A percentile compares a stretch with the other conserved stretches of the same genome.
Evolutionary conservation across 371 early-diverging fungal species (phyloP).

Genomic region (Chytridium lagenaria): DNA sequence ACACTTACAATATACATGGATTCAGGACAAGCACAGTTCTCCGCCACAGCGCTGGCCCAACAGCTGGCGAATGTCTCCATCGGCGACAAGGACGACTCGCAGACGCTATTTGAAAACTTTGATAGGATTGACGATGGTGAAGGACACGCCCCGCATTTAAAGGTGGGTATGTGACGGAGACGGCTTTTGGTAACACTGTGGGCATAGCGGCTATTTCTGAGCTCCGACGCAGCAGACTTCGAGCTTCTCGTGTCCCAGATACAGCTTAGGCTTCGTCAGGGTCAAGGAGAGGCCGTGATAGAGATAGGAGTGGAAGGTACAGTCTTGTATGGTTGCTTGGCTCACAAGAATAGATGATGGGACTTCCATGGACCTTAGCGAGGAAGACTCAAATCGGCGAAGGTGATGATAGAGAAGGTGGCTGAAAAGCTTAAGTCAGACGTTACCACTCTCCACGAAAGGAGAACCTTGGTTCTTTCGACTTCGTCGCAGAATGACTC

Average conservation of each 20-base stretch:
- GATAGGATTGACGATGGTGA: not conserved
- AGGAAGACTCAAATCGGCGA: constrained; percentile 61
- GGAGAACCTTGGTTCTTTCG: constrained; percentile 37
- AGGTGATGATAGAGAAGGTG: constrained; percentile 55
- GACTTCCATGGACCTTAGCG: constrained; percentile 67
- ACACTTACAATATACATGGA: not conserved
- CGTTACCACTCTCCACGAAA: constrained; percentile 67
- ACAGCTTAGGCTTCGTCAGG: constrained; percentile 62
- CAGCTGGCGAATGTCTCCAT: constrained; percentile 32
- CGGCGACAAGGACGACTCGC: constrained; percentile 11
- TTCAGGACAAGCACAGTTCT: not conserved
- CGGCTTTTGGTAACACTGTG: not conserved
- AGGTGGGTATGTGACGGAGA: not conserved
- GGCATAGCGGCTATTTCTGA: constrained; percentile 36
- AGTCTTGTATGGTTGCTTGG: not conserved
- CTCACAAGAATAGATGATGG: constrained; percentile 66
- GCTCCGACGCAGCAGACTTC: constrained; percentile 39
- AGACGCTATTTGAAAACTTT: not conserved
- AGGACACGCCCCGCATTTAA: not conserved
- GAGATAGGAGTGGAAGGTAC: constrained; percentile 81
- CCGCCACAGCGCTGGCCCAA: constrained; percentile 34
- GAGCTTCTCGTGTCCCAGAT: constrained; percentile 55
- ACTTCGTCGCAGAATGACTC: constrained; percentile 24
- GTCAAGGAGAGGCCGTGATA: constrained; percentile 76
- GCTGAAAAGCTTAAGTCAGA: constrained; percentile 66